Percentiles rank a stretch among this genome's conserved stretches.
phyloP scores from a whole-genome alignment of 2,329 filamentous ascomycete species.

The Hypoxylon sp. region DNA sequence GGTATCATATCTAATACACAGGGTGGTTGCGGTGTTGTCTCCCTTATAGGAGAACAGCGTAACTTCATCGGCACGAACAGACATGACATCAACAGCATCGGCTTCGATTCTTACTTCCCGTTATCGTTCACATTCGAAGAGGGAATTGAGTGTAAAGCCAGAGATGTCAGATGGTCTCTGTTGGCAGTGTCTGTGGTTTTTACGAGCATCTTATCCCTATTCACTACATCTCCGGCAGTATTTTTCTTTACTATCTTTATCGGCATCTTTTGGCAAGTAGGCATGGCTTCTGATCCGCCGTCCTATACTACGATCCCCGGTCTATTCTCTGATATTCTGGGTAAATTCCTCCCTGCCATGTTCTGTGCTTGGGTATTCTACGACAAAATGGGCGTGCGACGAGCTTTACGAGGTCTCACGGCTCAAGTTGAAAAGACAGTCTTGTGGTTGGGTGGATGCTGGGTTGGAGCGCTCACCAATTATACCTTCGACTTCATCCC shows the following conservation, averaged over 20 bases:
- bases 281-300: conserved; percentile 89
- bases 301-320: conserved; percentile 74
- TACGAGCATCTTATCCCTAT: conserved; percentile 81
- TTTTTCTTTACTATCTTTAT: conserved; percentile 90
- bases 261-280: conserved; percentile 89
- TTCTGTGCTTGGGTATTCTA: conserved; percentile 92
- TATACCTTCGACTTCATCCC: conserved; percentile 96
- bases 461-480: conserved; percentile 92
- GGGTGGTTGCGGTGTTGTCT: conserved; percentile 86
- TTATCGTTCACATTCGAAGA: conserved; percentile 83
- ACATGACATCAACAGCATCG: conserved; percentile 82
- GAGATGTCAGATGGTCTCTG: conserved; percentile 86
- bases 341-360: conserved; percentile 86
- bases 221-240: conserved; percentile 80
- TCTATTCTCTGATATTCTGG: conserved; percentile 82
- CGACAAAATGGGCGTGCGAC: conserved; percentile 81
- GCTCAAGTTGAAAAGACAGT: conserved; percentile 92
- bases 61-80: conserved; percentile 73
- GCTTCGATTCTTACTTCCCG: conserved; percentile 91
- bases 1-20: conserved; percentile 78
- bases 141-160: conserved; percentile 74
- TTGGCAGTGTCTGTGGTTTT: conserved; percentile 86
- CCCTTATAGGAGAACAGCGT: conserved; percentile 76
- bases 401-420: conserved; percentile 77
- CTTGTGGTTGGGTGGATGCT: conserved; percentile 89